Evolutionary conservation across 2,329 filamentous ascomycete genomes (phyloP).

Genomic region (Phialophora verrucosa): DNA sequence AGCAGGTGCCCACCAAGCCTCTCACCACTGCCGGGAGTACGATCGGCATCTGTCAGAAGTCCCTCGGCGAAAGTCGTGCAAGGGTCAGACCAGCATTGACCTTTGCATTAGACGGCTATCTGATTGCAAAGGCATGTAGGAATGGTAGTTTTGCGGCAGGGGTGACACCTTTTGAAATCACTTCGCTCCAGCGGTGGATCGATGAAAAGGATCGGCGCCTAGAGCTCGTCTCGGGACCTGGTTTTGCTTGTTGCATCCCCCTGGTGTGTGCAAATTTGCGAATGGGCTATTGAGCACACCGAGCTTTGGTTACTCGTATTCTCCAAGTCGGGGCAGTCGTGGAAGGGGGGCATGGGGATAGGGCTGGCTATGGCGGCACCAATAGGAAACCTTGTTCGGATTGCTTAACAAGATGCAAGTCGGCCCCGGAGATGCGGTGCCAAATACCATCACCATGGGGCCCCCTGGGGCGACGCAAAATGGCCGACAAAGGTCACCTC

Average conservation of each 20-base stretch:
- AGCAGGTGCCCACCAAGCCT: not conserved
- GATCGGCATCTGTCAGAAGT: not conserved
- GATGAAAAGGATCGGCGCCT: no score
- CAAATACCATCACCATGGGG: not conserved
- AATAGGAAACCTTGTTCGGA: slow-evolving; percentile 7
- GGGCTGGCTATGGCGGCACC: not conserved
- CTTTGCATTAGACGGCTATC: not conserved
- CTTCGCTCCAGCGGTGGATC: not conserved
- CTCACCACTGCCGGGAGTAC: not conserved
- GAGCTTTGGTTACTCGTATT: no score
- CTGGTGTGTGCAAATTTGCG: no score
- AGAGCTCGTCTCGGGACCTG: no score
- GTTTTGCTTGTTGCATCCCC: no score
- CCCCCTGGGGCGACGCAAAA: not conserved
- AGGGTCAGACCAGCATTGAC: not conserved
- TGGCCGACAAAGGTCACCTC: slow-evolving; percentile 8
- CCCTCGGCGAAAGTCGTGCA: no score
- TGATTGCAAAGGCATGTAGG: not conserved
- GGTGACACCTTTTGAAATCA: not conserved
- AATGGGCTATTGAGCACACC: no score
- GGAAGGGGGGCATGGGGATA: not conserved
- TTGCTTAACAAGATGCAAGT: slow-evolving; percentile 14
- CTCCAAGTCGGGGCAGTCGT: not conserved
- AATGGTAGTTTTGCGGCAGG: not conserved
- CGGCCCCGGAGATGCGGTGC: slow-evolving; percentile 9